These are phyloP conservation scores for Tuber microsphaerosporum DNA, from an alignment of 495 filamentous ascomycete species.

Conservation along the genomic window DNA sequence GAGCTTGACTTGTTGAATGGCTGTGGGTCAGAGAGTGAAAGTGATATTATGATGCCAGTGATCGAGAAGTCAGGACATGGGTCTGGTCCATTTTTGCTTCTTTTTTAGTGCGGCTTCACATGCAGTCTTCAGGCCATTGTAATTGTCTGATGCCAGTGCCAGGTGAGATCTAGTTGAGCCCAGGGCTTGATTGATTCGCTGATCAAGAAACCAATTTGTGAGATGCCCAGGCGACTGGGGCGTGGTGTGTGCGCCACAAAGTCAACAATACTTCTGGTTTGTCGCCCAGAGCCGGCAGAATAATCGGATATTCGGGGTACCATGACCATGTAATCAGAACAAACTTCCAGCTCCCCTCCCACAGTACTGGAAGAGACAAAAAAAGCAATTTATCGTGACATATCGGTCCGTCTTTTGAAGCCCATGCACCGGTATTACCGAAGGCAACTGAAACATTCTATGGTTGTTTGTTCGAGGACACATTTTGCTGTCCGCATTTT, in stretches of 20 bases:
- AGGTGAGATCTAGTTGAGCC: background rate
- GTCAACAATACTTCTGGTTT: slow-evolving; percentile 7
- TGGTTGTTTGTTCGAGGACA: slow-evolving; percentile 29
- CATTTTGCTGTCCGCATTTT: slow-evolving; percentile 16
- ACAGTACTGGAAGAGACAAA: slow-evolving; percentile 13
- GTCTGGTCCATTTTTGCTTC: background rate
- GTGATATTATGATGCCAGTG: slow-evolving; percentile 1
- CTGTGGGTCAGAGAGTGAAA: background rate
- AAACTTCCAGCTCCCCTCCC: slow-evolving; percentile 4
- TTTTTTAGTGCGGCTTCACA: background rate
- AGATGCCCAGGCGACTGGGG: background rate
- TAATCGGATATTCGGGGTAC: background rate
- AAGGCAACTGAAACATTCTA: slow-evolving; percentile 29
- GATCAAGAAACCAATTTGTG: background rate
- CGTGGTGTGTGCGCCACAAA: slow-evolving; percentile 1
- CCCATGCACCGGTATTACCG: slow-evolving; percentile 15
- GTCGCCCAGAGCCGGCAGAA: background rate
- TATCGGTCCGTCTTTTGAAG: slow-evolving; percentile 21
- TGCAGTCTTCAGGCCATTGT: background rate
- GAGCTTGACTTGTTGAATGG: background rate
- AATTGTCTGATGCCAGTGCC: background rate
- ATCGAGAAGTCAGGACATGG: background rate
- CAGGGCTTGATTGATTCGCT: background rate
- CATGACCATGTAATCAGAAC: slow-evolving; percentile 4
- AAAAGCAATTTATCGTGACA: slow-evolving; percentile 27